Base-by-base conservation (phyloP, 371 early-diverging fungal genomes). In the Saksenaea oblongispora region DNA sequence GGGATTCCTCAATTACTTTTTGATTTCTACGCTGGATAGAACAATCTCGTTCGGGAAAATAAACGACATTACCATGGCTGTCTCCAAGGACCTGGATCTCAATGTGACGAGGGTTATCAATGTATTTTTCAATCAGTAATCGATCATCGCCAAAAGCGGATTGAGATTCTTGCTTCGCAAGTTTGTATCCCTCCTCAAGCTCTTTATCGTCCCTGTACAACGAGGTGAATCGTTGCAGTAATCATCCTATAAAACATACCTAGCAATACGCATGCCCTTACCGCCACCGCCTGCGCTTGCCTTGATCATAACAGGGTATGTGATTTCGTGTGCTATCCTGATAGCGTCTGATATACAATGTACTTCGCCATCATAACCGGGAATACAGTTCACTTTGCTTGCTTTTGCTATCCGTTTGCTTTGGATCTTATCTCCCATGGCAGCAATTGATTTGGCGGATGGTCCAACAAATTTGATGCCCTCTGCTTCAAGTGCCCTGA, bases 391-490 rank as follows among this genome's bases (percentile, higher is more conserved):
- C 51, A 93, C 93, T 0, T 83, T 83, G 54, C 91, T 91, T 14
- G 84, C 79, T 56, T 79, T 78, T 15, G 92, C 92, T 41, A 90
- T 81, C 24, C 83, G 74, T 69, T 91, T 92, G 61, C 76, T 73
- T 34, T 87, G 82, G 62, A 95, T 93, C 83, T 97, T 96, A 78
- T 96, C 95, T 36, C 98, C 98, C 90, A 97, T 96, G 39, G 88
- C 89, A 5, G 87, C 87, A 78, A 97, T 96, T 4, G 95, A 87
- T 54, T 82, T 71, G 17, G 85, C 86, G 8, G 76, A 73, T 1
- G 94, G 94, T 10, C 94, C 94, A 22, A 93, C 91, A 69, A 93
- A 93, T 13, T 71, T 75, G n/a, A 92, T 82, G 3, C 84, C 85
- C 0, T 80, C 81, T 26, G 80, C 68, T 28, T 84, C 80, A 10